Evolutionary conservation across 768 basidiomycete genomes (phyloP).

Genomic region (Pisolithus microcarpus): DNA sequence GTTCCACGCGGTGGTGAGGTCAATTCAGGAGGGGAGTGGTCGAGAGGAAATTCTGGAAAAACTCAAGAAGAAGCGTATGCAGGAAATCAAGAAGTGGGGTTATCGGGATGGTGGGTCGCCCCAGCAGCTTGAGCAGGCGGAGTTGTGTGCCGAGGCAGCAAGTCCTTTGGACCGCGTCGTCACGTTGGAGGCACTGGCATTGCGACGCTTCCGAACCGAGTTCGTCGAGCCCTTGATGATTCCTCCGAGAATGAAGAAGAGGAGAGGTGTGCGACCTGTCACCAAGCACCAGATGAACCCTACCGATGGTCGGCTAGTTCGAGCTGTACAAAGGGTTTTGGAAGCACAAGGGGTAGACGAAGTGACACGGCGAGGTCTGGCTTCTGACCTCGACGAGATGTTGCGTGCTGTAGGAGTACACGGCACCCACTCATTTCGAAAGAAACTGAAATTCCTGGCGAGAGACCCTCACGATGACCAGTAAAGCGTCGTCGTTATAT

Average conservation of each 20-base stretch:
- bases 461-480: slow-evolving; percentile 7
- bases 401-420: slow-evolving; percentile 52
- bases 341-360: slow-evolving; percentile 44
- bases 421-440: slow-evolving; percentile 59
- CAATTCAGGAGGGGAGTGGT: slow-evolving; percentile 44
- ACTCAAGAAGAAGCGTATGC: slow-evolving; percentile 49
- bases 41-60: slow-evolving; percentile 53
- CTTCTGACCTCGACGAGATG: slow-evolving; percentile 42
- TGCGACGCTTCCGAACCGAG: slow-evolving; percentile 66
- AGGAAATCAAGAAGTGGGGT: slow-evolving; percentile 70
- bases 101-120: slow-evolving; percentile 44
- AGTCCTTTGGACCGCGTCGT: slow-evolving; percentile 62
- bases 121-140: slow-evolving; percentile 47
- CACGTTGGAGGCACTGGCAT: slow-evolving; percentile 54
- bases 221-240: slow-evolving; percentile 63
- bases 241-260: slow-evolving; percentile 52
- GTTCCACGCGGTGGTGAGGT: slow-evolving; percentile 51
- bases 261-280: slow-evolving; percentile 41
- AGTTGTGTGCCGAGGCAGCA: slow-evolving; percentile 69
- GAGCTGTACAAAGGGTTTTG: slow-evolving; percentile 58
- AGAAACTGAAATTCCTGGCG: slow-evolving; percentile 49
- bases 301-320: slow-evolving; percentile 62
- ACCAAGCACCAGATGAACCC: slow-evolving; percentile 29
- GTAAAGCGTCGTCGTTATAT: too few relatives aligned
- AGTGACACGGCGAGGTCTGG: slow-evolving; percentile 41